phyloP scores from a whole-genome alignment of 1,284 basidiomycete genomes.

The Tilletia caries region DNA sequence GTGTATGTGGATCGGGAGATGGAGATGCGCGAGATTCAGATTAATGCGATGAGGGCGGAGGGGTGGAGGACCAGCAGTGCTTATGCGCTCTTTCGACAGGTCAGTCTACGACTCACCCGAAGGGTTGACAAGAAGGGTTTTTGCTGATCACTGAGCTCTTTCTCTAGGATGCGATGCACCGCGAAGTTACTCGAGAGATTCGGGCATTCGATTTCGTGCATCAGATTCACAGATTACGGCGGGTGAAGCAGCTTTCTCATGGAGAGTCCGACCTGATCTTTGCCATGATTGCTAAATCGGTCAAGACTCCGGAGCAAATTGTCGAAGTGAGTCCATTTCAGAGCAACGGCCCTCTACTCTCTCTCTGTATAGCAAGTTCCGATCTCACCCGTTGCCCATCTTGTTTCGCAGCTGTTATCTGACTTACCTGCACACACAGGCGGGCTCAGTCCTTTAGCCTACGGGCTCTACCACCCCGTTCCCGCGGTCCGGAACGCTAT shows the following conservation, averaged over 20 bases:
- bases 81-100: constrained; percentile 62
- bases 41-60: constrained; percentile 72
- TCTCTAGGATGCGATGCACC: constrained; percentile 24
- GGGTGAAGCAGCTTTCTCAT: constrained; percentile 63
- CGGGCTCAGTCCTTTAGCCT: constrained; percentile 77
- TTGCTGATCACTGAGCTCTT: not conserved
- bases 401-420: constrained; percentile 66
- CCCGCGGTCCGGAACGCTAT: constrained; percentile 71
- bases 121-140: not conserved
- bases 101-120: constrained; percentile 14
- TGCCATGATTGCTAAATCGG: constrained; percentile 61
- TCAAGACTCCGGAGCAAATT: constrained; percentile 71
- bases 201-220: constrained; percentile 69
- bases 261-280: constrained; percentile 73
- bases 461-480: constrained; percentile 83
- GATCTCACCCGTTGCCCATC: not conserved
- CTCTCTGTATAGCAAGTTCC: no score
- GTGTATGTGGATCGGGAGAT: constrained; percentile 66
- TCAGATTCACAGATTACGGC: constrained; percentile 68
- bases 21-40: constrained; percentile 64
- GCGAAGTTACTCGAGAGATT: constrained; percentile 64
- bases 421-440: constrained; percentile 72
- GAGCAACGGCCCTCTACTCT: no score
- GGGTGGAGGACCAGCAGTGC: constrained; percentile 70
- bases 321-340: constrained; percentile 66